Conservation (phyloP, 352 stramenopile genomes). For the Globisporangium paddicum region DNA sequence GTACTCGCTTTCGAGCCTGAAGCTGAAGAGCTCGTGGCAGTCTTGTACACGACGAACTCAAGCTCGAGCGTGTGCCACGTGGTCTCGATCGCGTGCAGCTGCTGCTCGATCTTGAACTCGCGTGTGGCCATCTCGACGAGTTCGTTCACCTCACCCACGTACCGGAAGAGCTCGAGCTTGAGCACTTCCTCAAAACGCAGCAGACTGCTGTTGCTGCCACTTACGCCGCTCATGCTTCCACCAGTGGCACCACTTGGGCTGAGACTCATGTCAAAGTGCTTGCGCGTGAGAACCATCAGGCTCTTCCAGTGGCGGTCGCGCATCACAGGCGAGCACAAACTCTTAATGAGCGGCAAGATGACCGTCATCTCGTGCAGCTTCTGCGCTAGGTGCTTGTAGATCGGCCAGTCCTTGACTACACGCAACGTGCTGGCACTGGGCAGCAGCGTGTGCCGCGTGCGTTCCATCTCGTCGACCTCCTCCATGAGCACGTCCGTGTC, state of each 20-base stretch:
- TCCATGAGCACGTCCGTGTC: slow-evolving; percentile 87
- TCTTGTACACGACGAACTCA: slow-evolving; percentile 91
- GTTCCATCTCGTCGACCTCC: slow-evolving; percentile 83
- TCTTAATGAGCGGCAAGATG: slow-evolving; percentile 88
- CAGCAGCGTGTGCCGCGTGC: slow-evolving; percentile 47
- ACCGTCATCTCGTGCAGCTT: slow-evolving; percentile 91
- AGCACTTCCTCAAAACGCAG: slow-evolving; percentile 92
- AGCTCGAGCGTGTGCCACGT: slow-evolving; percentile 90
- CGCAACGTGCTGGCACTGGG: slow-evolving; percentile 26
- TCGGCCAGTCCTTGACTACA: slow-evolving; percentile 88
- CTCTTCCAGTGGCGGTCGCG: slow-evolving; percentile 88
- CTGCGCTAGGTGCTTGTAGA: slow-evolving; percentile 90
- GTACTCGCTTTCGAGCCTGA: neutral
- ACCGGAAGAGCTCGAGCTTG: slow-evolving; percentile 87
- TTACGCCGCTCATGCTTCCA: neutral
- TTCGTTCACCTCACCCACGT: slow-evolving; percentile 93
- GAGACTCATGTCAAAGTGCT: slow-evolving; percentile 75
- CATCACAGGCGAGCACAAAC: slow-evolving; percentile 85
- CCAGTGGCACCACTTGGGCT: neutral
- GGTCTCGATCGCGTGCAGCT: slow-evolving; percentile 90
- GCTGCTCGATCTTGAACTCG: slow-evolving; percentile 97
- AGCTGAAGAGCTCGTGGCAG: slow-evolving; percentile 21
- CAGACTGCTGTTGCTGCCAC: slow-evolving; percentile 19
- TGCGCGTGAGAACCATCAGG: slow-evolving; percentile 81
- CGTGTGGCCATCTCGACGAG: slow-evolving; percentile 93